These are phyloP conservation scores for Phytophthora multivora DNA, from an alignment of 352 stramenopile genomes.

Conservation along the genomic window DNA sequence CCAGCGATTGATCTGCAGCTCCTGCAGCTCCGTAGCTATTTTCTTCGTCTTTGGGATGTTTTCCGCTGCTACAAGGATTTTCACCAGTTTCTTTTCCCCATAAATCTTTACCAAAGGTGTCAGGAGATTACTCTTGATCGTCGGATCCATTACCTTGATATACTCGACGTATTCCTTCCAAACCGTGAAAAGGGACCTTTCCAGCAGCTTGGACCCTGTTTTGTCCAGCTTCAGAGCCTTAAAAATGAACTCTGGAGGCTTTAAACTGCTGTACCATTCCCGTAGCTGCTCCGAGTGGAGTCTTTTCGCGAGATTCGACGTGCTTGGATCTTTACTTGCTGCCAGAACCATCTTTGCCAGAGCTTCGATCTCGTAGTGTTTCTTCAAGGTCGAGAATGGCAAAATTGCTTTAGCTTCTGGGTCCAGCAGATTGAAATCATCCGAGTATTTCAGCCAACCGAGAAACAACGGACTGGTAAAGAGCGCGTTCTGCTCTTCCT, in stretches of 20 bases:
- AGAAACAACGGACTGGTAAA: conserved; percentile 8
- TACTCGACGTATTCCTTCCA: conserved; percentile 12
- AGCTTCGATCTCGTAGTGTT: not conserved
- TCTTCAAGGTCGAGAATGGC: not conserved
- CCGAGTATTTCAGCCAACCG: conserved; percentile 2
- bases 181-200: conserved; percentile 6
- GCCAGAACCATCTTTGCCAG: conserved; percentile 1
- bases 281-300: conserved; percentile 8
- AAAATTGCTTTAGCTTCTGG: not conserved
- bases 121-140: conserved; percentile 1
- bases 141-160: conserved; percentile 1
- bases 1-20: not conserved
- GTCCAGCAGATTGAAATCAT: conserved; percentile 1
- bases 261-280: conserved; percentile 9
- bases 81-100: conserved; percentile 4
- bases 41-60: conserved; percentile 6
- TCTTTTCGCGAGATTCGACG: not conserved
- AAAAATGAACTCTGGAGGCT: conserved; percentile 1
- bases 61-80: not conserved
- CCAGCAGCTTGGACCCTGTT: not conserved
- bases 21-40: conserved; percentile 2
- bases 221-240: conserved; percentile 2
- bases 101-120: conserved; percentile 6
- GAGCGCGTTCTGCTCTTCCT: not conserved
- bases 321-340: conserved; percentile 5